phyloP scores from a whole-genome alignment of 768 basidiomycete species.

The Hirschioporus abietinus region DNA sequence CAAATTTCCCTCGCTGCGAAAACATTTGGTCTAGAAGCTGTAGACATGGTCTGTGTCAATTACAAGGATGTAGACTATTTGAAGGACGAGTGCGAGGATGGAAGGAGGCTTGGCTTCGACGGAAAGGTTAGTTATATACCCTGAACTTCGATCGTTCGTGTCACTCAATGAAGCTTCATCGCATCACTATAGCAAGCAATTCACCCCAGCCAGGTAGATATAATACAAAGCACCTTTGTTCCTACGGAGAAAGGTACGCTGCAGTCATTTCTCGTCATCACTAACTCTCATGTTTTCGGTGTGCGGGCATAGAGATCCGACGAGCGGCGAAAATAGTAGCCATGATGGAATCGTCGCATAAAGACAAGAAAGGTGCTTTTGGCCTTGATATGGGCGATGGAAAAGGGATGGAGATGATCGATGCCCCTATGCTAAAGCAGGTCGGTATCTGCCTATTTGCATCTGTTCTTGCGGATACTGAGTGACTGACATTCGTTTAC shows the following conservation, averaged over 20 bases:
- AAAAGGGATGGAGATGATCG: constrained; percentile 71
- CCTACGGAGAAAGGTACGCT: constrained; percentile 61
- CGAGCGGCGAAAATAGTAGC: constrained; percentile 71
- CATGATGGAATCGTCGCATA: constrained; percentile 27
- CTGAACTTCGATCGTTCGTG: background rate
- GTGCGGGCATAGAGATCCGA: constrained; percentile 50
- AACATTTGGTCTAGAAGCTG: constrained; percentile 76
- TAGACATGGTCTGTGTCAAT: constrained; percentile 93
- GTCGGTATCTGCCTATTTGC: constrained; percentile 26
- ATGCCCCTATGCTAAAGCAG: constrained; percentile 88
- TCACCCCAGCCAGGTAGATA: constrained; percentile 77
- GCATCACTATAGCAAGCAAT: constrained; percentile 73
- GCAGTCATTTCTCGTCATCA: background rate
- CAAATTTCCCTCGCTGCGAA: constrained; percentile 77
- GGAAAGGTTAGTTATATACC: constrained; percentile 57
- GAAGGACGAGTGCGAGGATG: constrained; percentile 73
- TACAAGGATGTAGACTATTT: constrained; percentile 70
- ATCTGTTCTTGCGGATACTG: background rate
- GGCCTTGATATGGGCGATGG: constrained; percentile 57
- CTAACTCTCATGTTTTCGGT: background rate
- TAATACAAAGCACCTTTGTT: constrained; percentile 74
- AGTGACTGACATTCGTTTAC: constrained; percentile 1
- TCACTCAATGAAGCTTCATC: background rate
- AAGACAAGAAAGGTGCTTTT: constrained; percentile 53
- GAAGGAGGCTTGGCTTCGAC: constrained; percentile 78